These are phyloP conservation scores for Lycium ferocissimum DNA, from an alignment of 257 asterid genomes.

Conservation along the genomic window DNA sequence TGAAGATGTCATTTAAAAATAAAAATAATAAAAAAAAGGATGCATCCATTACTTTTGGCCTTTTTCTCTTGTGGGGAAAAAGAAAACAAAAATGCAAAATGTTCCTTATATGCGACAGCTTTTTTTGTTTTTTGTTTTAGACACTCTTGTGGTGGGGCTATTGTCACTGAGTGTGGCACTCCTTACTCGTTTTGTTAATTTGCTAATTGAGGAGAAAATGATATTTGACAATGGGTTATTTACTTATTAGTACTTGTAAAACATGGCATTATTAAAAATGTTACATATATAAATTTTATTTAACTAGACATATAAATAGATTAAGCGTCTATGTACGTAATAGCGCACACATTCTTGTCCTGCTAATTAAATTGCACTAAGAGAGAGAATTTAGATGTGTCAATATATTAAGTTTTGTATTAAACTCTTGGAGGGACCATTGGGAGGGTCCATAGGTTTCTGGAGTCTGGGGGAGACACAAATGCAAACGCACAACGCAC, in stretches of 20 bases:
- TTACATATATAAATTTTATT: not conserved
- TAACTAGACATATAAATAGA: not conserved
- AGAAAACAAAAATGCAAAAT: not conserved
- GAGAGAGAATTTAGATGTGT: not conserved
- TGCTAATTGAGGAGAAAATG: not conserved
- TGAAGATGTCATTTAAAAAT: not conserved
- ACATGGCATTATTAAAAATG: not conserved
- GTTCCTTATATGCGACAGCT: not conserved
- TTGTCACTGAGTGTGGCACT: no score
- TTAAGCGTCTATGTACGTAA: not conserved
- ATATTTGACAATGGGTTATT: not conserved
- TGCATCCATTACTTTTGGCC: not conserved
- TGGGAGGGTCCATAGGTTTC: not conserved
- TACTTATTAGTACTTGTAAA: not conserved
- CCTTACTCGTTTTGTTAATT: no score
- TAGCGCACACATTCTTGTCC: not conserved
- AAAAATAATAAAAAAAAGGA: not conserved
- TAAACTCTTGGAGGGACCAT: not conserved
- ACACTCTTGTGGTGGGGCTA: no score
- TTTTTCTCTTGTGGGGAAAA: not conserved
- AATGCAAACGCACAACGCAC: not conserved
- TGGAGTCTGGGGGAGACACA: not conserved
- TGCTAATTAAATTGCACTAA: not conserved
- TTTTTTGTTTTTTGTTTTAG: no score
- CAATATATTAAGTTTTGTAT: not conserved